phyloP scores from a whole-genome alignment of 2,329 filamentous ascomycete genomes.

The Curvularia sp. region DNA sequence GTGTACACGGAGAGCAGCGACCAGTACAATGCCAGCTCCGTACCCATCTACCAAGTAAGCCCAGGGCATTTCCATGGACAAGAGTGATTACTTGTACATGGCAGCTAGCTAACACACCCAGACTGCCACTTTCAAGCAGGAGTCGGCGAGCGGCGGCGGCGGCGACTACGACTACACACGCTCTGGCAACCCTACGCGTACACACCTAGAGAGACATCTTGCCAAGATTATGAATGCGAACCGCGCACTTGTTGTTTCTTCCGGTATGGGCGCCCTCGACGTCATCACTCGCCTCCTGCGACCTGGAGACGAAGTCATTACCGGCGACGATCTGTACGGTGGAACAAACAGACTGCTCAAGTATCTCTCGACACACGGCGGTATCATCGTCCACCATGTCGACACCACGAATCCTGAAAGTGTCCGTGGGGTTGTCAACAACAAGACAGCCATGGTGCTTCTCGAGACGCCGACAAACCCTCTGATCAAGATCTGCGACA shows the following conservation, averaged over 20 bases:
- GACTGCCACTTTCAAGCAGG: slow-evolving; percentile 97
- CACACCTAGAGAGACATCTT: slow-evolving; percentile 92
- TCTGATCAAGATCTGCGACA: slow-evolving; percentile 96
- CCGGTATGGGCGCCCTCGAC: slow-evolving; percentile 96
- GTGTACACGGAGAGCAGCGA: slow-evolving; percentile 96
- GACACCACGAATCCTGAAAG: slow-evolving; percentile 83
- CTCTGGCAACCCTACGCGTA: slow-evolving; percentile 94
- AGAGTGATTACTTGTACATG: not conserved
- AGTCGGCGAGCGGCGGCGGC: slow-evolving; percentile 76
- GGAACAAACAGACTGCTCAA: slow-evolving; percentile 93
- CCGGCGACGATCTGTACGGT: slow-evolving; percentile 95
- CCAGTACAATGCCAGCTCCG: slow-evolving; percentile 95
- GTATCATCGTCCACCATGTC: slow-evolving; percentile 93
- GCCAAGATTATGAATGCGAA: slow-evolving; percentile 99
- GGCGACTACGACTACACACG: slow-evolving; percentile 97
- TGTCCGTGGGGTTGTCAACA: slow-evolving; percentile 71
- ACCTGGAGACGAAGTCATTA: slow-evolving; percentile 95
- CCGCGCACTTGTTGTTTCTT: slow-evolving; percentile 89
- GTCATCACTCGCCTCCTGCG: slow-evolving; percentile 90
- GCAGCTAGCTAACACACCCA: slow-evolving; percentile 45
- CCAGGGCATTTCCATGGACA: not conserved
- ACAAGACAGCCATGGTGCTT: slow-evolving; percentile 92
- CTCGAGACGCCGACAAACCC: slow-evolving; percentile 98
- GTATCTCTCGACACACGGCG: slow-evolving; percentile 86
- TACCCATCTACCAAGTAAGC: slow-evolving; percentile 87